A percentile compares a stretch with the other conserved stretches of the same genome.
phyloP scores from a whole-genome alignment of 1,284 basidiomycete genomes.

The Phenoliferia sp. region DNA sequence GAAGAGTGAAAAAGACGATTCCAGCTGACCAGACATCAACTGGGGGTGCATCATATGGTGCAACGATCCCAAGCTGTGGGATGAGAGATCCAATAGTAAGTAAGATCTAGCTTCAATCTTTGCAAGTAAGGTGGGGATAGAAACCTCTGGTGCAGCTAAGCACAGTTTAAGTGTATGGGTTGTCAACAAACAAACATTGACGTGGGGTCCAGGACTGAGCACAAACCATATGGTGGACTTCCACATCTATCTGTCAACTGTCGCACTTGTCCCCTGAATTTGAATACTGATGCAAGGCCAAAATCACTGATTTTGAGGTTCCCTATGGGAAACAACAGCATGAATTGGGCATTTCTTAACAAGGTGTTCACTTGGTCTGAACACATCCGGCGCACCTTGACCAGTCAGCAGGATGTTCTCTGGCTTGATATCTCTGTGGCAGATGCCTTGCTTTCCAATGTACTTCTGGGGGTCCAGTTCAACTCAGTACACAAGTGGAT shows the following conservation, averaged over 20 bases:
- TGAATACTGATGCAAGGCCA: conserved; percentile 87
- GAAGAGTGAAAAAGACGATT: conserved; percentile 88
- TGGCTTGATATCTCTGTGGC: conserved; percentile 48
- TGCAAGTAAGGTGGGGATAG: too few relatives aligned
- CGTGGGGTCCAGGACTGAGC: conserved; percentile 57
- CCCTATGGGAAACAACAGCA: conserved; percentile 22
- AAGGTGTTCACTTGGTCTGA: not conserved
- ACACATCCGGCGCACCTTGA: conserved; percentile 10
- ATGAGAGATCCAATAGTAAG: too few relatives aligned
- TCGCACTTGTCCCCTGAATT: conserved; percentile 77
- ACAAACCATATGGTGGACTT: conserved; percentile 73
- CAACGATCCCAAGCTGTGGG: conserved; percentile 26
- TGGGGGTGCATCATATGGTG: conserved; percentile 79
- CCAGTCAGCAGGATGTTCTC: conserved; percentile 46
- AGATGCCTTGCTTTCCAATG: conserved; percentile 49
- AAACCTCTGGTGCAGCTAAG: conserved; percentile 34
- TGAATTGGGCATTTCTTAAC: not conserved
- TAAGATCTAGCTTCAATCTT: too few relatives aligned
- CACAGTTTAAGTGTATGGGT: too few relatives aligned
- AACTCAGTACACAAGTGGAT: not conserved
- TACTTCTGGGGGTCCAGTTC: conserved; percentile 37
- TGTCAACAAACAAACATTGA: too few relatives aligned
- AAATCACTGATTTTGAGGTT: conserved; percentile 91
- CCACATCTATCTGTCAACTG: conserved; percentile 80
- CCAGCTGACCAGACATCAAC: conserved; percentile 95